Conservation (phyloP, 106 monocot genomes). For the Platanthera zijinensis region DNA sequence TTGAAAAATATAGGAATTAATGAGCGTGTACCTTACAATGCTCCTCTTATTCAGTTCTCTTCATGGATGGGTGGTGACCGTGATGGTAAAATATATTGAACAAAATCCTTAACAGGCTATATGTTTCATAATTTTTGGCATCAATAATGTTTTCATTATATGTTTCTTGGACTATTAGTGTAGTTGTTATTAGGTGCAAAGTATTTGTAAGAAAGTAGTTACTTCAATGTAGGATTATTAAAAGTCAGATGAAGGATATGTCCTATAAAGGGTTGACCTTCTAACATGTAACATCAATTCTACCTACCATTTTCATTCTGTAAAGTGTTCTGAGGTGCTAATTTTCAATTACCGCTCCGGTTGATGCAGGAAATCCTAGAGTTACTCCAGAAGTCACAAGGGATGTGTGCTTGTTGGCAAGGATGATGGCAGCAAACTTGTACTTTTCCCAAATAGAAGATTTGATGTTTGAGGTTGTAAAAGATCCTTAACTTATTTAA, state of each 20-base stretch:
- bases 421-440: conserved; percentile 97
- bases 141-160: neutral
- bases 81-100: conserved; percentile 55
- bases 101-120: neutral
- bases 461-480: conserved; percentile 90
- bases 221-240: neutral
- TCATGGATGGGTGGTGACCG: conserved; percentile 99
- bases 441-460: conserved; percentile 98
- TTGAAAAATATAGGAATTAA: conserved; percentile 92
- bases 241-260: neutral
- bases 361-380: conserved; percentile 79
- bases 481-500: neutral
- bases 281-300: no score
- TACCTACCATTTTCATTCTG: no score
- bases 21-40: conserved; percentile 94
- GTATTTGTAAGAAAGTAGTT: neutral
- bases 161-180: neutral
- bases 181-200: neutral
- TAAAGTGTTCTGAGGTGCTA: neutral
- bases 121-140: neutral
- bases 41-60: conserved; percentile 98
- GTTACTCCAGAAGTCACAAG: conserved; percentile 99
- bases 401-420: conserved; percentile 96
- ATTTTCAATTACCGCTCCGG: neutral
- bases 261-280: no score